Conservation (phyloP, 106 monocot species). For the Xerophyta viscosa region DNA sequence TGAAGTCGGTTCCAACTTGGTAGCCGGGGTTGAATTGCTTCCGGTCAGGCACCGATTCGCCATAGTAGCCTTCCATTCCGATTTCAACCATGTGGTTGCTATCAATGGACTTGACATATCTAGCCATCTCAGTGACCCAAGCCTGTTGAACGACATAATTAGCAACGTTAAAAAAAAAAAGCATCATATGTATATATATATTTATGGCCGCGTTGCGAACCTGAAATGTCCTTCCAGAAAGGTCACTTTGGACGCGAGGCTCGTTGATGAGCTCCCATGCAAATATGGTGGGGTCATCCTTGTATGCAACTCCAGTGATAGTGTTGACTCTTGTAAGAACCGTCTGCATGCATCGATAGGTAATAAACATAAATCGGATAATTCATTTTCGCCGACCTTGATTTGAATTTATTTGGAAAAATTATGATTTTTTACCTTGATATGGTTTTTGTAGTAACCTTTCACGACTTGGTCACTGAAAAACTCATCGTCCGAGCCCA, state of each 20-base stretch:
- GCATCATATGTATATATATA: too few relatives aligned
- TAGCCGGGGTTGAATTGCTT: conserved; percentile 10
- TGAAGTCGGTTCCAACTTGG: conserved; percentile 12
- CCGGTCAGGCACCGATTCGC: conserved; percentile 8
- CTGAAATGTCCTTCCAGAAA: conserved; percentile 36
- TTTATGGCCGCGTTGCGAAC: too few relatives aligned
- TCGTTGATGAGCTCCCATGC: conserved; percentile 63
- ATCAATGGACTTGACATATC: conserved; percentile 5
- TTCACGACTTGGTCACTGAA: not conserved
- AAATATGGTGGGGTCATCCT: conserved; percentile 43
- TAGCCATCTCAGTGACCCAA: conserved; percentile 7
- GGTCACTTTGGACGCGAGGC: conserved; percentile 41
- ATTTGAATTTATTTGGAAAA: not conserved
- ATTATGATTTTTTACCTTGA: conserved; percentile 17
- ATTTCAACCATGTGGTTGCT: conserved; percentile 6
- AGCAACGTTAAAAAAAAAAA: too few relatives aligned
- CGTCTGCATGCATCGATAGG: too few relatives aligned
- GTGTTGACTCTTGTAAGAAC: conserved; percentile 40
- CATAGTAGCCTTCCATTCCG: conserved; percentile 11
- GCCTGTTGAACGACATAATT: not conserved
- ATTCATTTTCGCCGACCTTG: not conserved
- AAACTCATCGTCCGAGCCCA: conserved; percentile 6
- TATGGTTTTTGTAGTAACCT: conserved; percentile 34
- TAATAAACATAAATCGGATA: not conserved
- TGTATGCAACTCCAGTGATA: conserved; percentile 39